A percentile compares a stretch with the other conserved stretches of the same genome.
Evolutionary conservation across 2,329 filamentous ascomycete genomes (phyloP).

Genomic region (Colletotrichum nymphaeae): DNA sequence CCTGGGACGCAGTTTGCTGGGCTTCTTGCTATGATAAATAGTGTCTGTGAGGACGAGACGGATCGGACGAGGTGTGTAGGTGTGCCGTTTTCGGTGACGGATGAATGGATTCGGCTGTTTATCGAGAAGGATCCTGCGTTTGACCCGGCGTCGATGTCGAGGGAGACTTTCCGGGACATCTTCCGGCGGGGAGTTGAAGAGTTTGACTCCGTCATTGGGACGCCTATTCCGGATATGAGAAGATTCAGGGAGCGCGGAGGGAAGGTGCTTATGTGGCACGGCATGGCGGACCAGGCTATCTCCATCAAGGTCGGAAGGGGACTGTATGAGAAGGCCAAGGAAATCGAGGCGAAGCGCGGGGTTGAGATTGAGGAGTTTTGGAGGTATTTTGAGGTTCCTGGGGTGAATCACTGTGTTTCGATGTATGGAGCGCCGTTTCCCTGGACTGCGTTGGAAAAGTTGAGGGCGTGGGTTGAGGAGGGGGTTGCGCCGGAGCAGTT

Average conservation of each 20-base stretch:
- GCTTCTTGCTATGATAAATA: constrained; percentile 5
- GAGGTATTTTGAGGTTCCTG: constrained; percentile 59
- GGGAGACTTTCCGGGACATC: constrained; percentile 18
- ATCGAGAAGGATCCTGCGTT: constrained; percentile 44
- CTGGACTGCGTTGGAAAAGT: background rate
- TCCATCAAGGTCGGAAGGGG: constrained; percentile 14
- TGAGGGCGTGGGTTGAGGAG: constrained; percentile 65
- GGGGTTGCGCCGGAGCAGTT: constrained; percentile 55
- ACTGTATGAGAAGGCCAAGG: background rate
- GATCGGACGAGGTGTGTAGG: background rate
- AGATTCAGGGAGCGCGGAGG: constrained; percentile 47
- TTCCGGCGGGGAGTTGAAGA: constrained; percentile 36
- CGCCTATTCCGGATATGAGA: constrained; percentile 41
- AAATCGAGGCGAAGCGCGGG: background rate
- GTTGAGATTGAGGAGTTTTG: background rate
- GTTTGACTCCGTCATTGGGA: constrained; percentile 40
- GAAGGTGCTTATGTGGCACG: constrained; percentile 56
- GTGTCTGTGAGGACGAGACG: background rate
- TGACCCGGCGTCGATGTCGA: constrained; percentile 29
- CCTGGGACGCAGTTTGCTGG: constrained; percentile 2
- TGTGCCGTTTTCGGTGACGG: background rate
- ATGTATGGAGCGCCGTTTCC: background rate
- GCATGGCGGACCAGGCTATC: constrained; percentile 50
- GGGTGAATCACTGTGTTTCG: constrained; percentile 59
- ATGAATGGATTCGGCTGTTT: background rate